Evolutionary conservation across 1,284 basidiomycete genomes (phyloP), one percentile per base, ranked within the genome.

Genomic region (Naganishia liquefaciens): DNA sequence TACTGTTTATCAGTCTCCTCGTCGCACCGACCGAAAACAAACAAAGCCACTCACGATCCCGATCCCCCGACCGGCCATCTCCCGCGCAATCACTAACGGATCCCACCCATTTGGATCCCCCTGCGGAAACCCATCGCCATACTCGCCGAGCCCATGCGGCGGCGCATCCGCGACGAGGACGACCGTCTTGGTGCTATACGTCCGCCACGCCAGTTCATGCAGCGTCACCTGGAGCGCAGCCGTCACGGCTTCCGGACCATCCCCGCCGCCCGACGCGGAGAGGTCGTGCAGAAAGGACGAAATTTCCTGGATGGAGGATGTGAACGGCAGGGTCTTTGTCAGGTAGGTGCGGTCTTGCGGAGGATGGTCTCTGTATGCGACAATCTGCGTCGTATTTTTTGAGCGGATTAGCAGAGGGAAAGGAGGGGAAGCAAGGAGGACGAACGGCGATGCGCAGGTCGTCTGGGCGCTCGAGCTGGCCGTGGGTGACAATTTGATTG

Each of bases 221-320:
- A 93, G 76, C 17, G 88, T 88, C 70, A 94, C 93, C 9, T 87
- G 87, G 78, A 99, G 82, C 13, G 90, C 95, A 3, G 95, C 93
- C 0, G 96, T 99, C 65, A 97, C 91, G 3, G 94, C 96, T 76
- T 99, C 96, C 0, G 96, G 96, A 0, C 96, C 95, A 82, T 99
- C 95, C 13, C 95, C 95, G 30, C 96, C 93, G 17, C 95, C 95
- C 5, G 89, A 90, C 17, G 96, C 96, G 80, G 95, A 93, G 67
- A 94, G 80, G 10, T 23, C 50, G 0, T 47, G n/a, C 25, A 62
- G 40, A 40, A 64, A 52, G 23, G 37, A 25, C 19, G 97, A 91
- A 33, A 98, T 89, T 72, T 89, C 84, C 70, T 85, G 83, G 71
- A 97, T 93, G 75, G 94, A 88, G 7, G 90, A 92, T 21, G 92